Evolutionary conservation across 805 yeast species (phyloP), one percentile per base, ranked within the genome.

Genomic region (Pichia nakasei): DNA sequence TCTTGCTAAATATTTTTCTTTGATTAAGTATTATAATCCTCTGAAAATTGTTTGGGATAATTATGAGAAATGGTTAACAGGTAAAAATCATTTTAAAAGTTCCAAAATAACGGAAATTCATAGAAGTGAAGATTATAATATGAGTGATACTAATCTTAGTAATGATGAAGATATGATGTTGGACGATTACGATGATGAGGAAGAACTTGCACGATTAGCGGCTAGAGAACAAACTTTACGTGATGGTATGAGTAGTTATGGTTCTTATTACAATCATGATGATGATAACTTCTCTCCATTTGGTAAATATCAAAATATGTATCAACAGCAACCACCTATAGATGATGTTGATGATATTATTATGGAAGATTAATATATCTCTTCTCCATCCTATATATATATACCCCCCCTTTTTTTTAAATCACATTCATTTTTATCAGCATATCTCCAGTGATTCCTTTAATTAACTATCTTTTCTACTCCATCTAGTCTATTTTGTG

Each of bases 21-120:
- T 54, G 21, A 41, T 54, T 3, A 41, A 44, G 33, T 54, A 51
- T 29, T 47, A 43, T 27, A 34, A 54, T 38, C 57, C 55, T 2
- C 22, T 45, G 7, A 27, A 47, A 21, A 3, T 52, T 4, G 37
- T 54, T 15, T 53, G 50, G 53, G 36, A 46, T 4, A 38, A 22
- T 3, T 54, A 48, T 32, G 3, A 39, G 3, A 33, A 22, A 34
- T 52, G 50, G 52, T 31, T 39, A 8, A 22, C 36, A 19, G 36
- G 32, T 15, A 35, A 43, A 27, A 34, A 37, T 24, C 19, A 27
- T 35, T 12, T 27, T 6, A 19, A 18, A 24, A 41, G 32, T 33
- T 35, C 26, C 9, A 8, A 31, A 29, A 43, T 48, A 13, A 40
- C 36, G 15, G 35, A 32, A 32, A n/a, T 32, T 9, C 32, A 9